These are phyloP conservation scores for Kuraishia cidri DNA, from an alignment of 805 yeast species.

Conservation along the genomic window DNA sequence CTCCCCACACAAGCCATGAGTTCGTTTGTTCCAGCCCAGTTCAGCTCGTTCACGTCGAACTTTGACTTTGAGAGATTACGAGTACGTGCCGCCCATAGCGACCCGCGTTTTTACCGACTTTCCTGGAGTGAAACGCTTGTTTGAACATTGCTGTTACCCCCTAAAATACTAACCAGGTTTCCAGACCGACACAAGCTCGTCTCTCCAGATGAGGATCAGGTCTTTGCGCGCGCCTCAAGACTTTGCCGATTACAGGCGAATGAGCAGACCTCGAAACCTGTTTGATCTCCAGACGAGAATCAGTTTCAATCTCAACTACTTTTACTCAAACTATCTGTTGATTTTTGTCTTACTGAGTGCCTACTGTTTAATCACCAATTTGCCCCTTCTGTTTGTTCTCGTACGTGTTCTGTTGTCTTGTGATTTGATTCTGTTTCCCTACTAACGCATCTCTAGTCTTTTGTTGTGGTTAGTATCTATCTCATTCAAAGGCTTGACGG, in stretches of 20 bases:
- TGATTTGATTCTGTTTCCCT: too few species aligned
- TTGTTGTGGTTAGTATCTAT: slow-evolving; percentile 28
- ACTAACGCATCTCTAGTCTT: slow-evolving; percentile 10
- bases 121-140: background rate
- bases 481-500: slow-evolving; percentile 31
- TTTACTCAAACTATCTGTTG: slow-evolving; percentile 74
- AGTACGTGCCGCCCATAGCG: slow-evolving; percentile 12
- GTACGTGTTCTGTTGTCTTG: slow-evolving; percentile 15
- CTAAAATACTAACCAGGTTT: background rate
- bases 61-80: slow-evolving; percentile 22
- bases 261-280: slow-evolving; percentile 77
- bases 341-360: slow-evolving; percentile 61
- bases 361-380: slow-evolving; percentile 79
- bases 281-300: slow-evolving; percentile 81
- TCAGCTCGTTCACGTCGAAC: slow-evolving; percentile 19
- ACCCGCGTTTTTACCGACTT: background rate
- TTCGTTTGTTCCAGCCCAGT: slow-evolving; percentile 26
- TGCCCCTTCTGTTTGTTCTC: slow-evolving; percentile 71
- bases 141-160: background rate
- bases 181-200: slow-evolving; percentile 22
- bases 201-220: slow-evolving; percentile 53
- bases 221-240: slow-evolving; percentile 80
- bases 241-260: slow-evolving; percentile 78
- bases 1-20: too few species aligned
- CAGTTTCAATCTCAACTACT: slow-evolving; percentile 75